Percentiles rank a stretch among this genome's conserved stretches.
These are phyloP conservation scores for Cryptococcus jaspeensis DNA, from an alignment of 1,284 basidiomycete genomes.

Conservation along the genomic window DNA sequence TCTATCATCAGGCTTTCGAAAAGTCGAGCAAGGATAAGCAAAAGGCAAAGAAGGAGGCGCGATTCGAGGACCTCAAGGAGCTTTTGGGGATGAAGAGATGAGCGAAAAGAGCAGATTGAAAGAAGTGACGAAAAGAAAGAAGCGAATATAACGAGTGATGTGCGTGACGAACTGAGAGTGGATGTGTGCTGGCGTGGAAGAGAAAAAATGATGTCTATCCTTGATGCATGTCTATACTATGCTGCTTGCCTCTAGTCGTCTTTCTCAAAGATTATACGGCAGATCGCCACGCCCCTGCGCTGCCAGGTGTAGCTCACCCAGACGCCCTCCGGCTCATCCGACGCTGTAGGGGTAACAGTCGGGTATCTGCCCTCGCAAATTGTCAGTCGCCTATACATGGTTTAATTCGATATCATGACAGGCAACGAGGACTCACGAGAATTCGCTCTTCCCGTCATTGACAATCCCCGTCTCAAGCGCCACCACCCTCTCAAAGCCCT, in stretches of 20 bases:
- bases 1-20: slow-evolving; percentile 38
- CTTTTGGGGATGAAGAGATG: slow-evolving; percentile 36
- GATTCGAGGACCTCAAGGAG: slow-evolving; percentile 46
- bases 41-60: slow-evolving; percentile 40
- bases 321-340: slow-evolving; percentile 15
- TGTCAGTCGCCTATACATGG: no score
- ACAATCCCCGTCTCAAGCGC: slow-evolving; percentile 24
- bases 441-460: slow-evolving; percentile 23
- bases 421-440: slow-evolving; percentile 14
- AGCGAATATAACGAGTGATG: no score
- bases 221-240: no score
- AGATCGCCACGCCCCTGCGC: slow-evolving; percentile 11
- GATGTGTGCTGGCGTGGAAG: no score
- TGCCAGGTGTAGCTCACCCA: slow-evolving; percentile 24
- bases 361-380: slow-evolving; percentile 8
- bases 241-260: background rate
- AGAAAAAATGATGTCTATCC: no score
- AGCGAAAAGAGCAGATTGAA: background rate
- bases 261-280: background rate
- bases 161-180: no score
- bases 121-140: background rate
- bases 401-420: no score
- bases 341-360: slow-evolving; percentile 8
- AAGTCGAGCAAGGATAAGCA: slow-evolving; percentile 37
- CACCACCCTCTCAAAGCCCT: slow-evolving; percentile 13